A percentile compares a stretch with the other conserved stretches of the same genome.
These are phyloP conservation scores for Gonapodya sp. DNA, from an alignment of 192 early-diverging fungal species.

Conservation along the genomic window DNA sequence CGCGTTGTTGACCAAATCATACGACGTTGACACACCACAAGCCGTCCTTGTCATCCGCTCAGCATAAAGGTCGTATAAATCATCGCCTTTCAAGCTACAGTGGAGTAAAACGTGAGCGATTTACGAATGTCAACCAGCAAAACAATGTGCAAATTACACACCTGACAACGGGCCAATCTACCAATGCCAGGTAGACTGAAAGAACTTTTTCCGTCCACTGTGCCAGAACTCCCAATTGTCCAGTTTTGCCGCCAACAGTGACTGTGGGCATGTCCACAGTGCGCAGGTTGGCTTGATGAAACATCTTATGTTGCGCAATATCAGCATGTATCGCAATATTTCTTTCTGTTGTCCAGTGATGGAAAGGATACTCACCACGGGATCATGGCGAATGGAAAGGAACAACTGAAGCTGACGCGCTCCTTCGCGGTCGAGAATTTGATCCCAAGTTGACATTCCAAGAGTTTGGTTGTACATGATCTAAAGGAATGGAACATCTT, in stretches of 20 bases:
- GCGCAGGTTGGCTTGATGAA: constrained; percentile 30
- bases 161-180: background rate
- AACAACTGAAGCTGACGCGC: constrained; percentile 21
- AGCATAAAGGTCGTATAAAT: background rate
- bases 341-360: no score
- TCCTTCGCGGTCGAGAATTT: constrained; percentile 24
- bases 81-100: background rate
- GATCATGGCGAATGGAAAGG: constrained; percentile 23
- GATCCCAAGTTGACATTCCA: constrained; percentile 13
- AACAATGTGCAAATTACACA: background rate
- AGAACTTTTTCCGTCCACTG: background rate
- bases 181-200: background rate
- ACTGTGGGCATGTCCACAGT: constrained; percentile 17
- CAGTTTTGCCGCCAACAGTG: constrained; percentile 17
- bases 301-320: no score
- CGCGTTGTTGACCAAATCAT: background rate
- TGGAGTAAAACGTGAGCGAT: background rate
- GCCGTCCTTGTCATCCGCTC: background rate
- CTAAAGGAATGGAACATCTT: background rate
- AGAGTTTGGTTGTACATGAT: background rate
- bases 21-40: background rate
- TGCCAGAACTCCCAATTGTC: constrained; percentile 17
- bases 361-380: no score
- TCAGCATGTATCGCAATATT: no score
- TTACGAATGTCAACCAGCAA: background rate